phyloP scores from a whole-genome alignment of 257 asterid species.

The Ehretia macrophylla region DNA sequence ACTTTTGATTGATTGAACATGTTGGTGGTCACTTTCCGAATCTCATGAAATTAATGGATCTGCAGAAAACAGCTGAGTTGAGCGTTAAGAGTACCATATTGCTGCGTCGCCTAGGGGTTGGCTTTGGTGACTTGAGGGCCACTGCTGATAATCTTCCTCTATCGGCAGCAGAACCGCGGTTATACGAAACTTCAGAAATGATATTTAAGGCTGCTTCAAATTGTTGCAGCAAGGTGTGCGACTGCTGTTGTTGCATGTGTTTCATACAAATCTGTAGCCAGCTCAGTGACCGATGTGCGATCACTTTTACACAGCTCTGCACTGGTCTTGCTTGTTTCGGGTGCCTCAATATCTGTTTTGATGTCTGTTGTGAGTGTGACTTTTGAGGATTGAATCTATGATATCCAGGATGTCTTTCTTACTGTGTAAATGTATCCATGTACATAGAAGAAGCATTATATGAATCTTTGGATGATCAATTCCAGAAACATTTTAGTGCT shows the following conservation, averaged over 20 bases:
- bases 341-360: constrained; percentile 61
- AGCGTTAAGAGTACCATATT: constrained; percentile 27
- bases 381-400: background rate
- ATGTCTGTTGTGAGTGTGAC: constrained; percentile 46
- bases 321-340: constrained; percentile 69
- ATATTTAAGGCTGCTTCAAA: constrained; percentile 50
- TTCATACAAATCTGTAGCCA: constrained; percentile 48
- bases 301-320: constrained; percentile 64
- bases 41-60: constrained; percentile 1
- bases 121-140: constrained; percentile 66
- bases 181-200: constrained; percentile 55
- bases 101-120: constrained; percentile 48
- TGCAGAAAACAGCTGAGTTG: constrained; percentile 34
- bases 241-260: constrained; percentile 76
- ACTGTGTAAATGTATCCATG: background rate
- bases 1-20: background rate
- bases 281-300: constrained; percentile 64
- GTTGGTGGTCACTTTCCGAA: background rate
- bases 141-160: constrained; percentile 55
- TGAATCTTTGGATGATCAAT: too few species aligned
- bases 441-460: background rate
- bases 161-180: constrained; percentile 56
- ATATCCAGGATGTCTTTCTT: background rate
- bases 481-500: too few species aligned
- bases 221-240: constrained; percentile 41